phyloP scores from a whole-genome alignment of 2,329 filamentous ascomycete genomes.

The Tolypocladium tropicale region DNA sequence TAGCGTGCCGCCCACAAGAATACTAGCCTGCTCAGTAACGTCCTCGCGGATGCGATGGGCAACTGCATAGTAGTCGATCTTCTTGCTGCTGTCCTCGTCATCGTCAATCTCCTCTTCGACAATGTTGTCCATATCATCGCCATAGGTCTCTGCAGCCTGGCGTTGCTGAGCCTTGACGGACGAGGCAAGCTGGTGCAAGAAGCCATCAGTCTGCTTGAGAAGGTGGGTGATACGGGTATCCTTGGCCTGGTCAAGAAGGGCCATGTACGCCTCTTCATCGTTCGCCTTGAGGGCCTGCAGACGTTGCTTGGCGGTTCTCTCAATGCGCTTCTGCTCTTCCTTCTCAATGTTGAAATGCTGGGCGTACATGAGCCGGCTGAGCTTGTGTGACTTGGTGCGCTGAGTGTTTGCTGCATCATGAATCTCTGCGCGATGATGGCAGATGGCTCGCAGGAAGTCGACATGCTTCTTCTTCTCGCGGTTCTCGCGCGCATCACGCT shows the following conservation, averaged over 20 bases:
- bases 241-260: slow-evolving; percentile 95
- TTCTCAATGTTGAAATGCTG: slow-evolving; percentile 97
- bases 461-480: slow-evolving; percentile 96
- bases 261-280: slow-evolving; percentile 98
- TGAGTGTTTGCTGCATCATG: slow-evolving; percentile 56
- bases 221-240: slow-evolving; percentile 98
- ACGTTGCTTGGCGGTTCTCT: slow-evolving; percentile 98
- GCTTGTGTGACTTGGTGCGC: slow-evolving; percentile 68
- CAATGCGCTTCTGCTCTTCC: slow-evolving; percentile 97
- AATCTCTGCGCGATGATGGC: slow-evolving; percentile 72
- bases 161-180: slow-evolving; percentile 94
- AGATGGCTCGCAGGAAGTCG: slow-evolving; percentile 82
- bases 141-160: slow-evolving; percentile 68
- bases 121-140: slow-evolving; percentile 42
- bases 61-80: slow-evolving; percentile 98
- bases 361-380: slow-evolving; percentile 77
- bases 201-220: slow-evolving; percentile 92
- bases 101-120: slow-evolving; percentile 59
- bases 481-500: slow-evolving; percentile 88
- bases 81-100: slow-evolving; percentile 59
- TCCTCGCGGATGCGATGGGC: slow-evolving; percentile 94
- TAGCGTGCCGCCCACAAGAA: slow-evolving; percentile 81
- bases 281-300: slow-evolving; percentile 96
- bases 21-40: slow-evolving; percentile 69
- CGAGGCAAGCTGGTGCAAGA: slow-evolving; percentile 87